A percentile compares a stretch with the other conserved stretches of the same genome.
phyloP scores from a whole-genome alignment of 352 stramenopile species.

The Phytopythium delawarense region DNA sequence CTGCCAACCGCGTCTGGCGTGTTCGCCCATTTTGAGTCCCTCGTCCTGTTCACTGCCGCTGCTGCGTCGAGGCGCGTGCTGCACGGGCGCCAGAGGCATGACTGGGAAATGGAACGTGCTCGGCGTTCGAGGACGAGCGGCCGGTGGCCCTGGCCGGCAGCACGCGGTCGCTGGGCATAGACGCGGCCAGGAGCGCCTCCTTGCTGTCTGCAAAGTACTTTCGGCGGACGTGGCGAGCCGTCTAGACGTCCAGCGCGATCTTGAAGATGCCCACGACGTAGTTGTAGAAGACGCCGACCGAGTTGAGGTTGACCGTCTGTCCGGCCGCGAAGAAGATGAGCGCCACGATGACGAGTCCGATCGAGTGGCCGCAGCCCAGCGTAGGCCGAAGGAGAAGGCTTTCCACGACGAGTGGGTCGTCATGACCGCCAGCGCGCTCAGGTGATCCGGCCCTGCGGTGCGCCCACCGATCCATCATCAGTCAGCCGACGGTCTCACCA shows the following conservation, averaged over 20 bases:
- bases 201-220: constrained; percentile 49
- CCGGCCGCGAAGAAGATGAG: constrained; percentile 72
- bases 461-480: background rate
- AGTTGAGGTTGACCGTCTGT: constrained; percentile 42
- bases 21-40: background rate
- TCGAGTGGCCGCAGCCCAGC: constrained; percentile 89
- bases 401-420: constrained; percentile 70
- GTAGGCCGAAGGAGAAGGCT: constrained; percentile 81
- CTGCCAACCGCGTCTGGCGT: constrained; percentile 4
- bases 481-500: too few relatives aligned
- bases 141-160: too few relatives aligned
- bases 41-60: background rate
- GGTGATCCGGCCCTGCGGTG: constrained; percentile 71
- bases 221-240: constrained; percentile 30
- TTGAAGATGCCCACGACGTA: constrained; percentile 79
- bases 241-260: constrained; percentile 65
- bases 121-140: background rate
- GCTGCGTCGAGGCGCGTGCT: background rate
- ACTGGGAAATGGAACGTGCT: background rate
- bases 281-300: constrained; percentile 58
- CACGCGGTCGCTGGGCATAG: too few relatives aligned
- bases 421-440: constrained; percentile 87
- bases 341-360: constrained; percentile 86
- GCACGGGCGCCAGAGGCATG: constrained; percentile 10
- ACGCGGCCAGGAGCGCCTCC: constrained; percentile 7